Base-by-base conservation (phyloP, 2,329 filamentous ascomycete genomes). In the Monosporascus sp. region DNA sequence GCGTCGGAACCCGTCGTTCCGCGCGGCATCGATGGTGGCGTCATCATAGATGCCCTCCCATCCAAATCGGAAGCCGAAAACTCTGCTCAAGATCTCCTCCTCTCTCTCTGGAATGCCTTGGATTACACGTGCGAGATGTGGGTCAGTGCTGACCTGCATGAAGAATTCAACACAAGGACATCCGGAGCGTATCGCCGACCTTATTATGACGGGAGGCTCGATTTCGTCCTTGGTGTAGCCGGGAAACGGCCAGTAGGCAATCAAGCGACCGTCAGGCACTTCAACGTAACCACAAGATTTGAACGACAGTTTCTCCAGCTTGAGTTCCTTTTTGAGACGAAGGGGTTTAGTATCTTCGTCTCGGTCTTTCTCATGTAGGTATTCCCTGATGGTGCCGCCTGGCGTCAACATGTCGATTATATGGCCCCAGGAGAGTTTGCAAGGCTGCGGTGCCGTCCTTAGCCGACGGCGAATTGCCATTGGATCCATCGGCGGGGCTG, bases 281-380 rank as follows among this genome's bases (percentile, higher is more conserved):
- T 68, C 65, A 36, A 77, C 79, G 60, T 86, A 86, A 49, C 84
- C 84, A 62, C 83, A 86, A 0, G 82, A 85, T 34, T 76, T 77
- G 66, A 86, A 78, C 1, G 74, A 72, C 31, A 86, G 66, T 15
- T 61, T 66, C 25, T 65, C 63, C 22, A 76, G 60, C 17, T 58
- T 60, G 37, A 57, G 24, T n/a, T 54, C 18, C 25, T 58, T 58
- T 27, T 18, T 50, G 18, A 58, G 38, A 3, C 14, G 27, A 5
- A 51, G 37, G 5, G 42, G 18, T 9, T 46, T 14, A 11, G 42
- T 17, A 8, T 36, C 17, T n/a, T 15, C 22, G 1, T 42, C 20
- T 7, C 38, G n/a, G 11, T 45, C 39, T 24, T 52, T 37, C 4
- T 57, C 25, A 5, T 46, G n/a, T 7, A 59, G 14, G 9, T 58